These are phyloP conservation scores for Ajuga chamaepitys DNA, from an alignment of 257 asterid species.

Conservation along the genomic window DNA sequence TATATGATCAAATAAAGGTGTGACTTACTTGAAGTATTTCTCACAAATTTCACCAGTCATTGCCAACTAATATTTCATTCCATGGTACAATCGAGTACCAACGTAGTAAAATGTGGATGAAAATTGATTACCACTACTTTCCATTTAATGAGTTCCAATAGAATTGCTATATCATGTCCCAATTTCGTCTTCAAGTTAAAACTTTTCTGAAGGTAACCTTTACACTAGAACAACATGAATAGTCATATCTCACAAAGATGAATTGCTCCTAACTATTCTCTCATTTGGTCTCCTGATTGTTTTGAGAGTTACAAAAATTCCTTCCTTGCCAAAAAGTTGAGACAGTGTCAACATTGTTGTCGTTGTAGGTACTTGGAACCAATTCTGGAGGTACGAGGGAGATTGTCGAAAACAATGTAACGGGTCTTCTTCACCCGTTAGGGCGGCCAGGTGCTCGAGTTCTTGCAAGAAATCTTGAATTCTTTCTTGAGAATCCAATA, in stretches of 20 bases:
- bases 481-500: conserved; percentile 49
- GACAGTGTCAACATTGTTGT: neutral
- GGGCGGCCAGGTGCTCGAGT: conserved; percentile 66
- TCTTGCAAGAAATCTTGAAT: conserved; percentile 61
- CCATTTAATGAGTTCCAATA: neutral
- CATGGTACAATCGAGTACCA: neutral
- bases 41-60: too few species aligned
- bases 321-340: neutral
- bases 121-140: neutral
- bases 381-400: conserved; percentile 92
- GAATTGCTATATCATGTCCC: neutral
- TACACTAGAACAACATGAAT: neutral
- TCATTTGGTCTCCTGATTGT: neutral
- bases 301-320: neutral
- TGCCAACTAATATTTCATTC: too few species aligned
- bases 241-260: neutral
- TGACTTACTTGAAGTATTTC: neutral
- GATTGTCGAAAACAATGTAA: conserved; percentile 69
- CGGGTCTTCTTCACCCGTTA: conserved; percentile 87
- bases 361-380: conserved; percentile 79
- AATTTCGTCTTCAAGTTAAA: neutral
- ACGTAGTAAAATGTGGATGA: too few species aligned
- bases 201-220: too few species aligned
- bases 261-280: neutral
- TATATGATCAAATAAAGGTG: neutral